Base-by-base conservation (phyloP, 139 green algal species). In the Chlamydomonas incerta region DNA sequence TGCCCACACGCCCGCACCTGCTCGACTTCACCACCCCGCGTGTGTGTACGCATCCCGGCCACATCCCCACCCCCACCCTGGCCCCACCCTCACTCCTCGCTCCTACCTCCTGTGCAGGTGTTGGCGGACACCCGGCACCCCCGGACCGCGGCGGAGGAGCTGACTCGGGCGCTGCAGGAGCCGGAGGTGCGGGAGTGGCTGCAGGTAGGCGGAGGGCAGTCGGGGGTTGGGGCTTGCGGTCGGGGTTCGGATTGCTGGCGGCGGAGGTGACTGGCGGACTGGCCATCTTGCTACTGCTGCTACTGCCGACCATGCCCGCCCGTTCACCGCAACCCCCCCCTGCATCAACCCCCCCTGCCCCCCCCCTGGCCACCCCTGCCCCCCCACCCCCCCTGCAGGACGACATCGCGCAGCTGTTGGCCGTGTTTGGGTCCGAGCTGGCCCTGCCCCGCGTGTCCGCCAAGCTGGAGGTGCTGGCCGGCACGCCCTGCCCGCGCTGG, bases 401-500 rank as follows among this genome's bases (percentile, higher is more conserved):
- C 9, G 74, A 82, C 74, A 82, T 82, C 26, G 0, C 57, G 1
- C 57, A 71, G 34, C 57, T 82, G 34, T 13, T 73, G 68, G 68
- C 5, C 3, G 2, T 72, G 37, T 83, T 73, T 28, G 60, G 75
- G 8, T 14, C 46, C 14, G 37, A 83, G 62, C 60, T 83, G 35
- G 74, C 66, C 34, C 74, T 74, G 52, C 24, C 86, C 21, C 34
- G 72, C 28, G 74, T 88, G 23, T 63, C 80, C 11, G 87, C 79
- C 26, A 93, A 90, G 85, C 87, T 93, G 72, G 71, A 93, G 85
- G 68, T 89, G 34, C 34, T 93, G 23, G 62, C 20, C 3, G 28
- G 35, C 58, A 87, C 83, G 24, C 86, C 72, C 58, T 93, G 90
- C 79, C 86, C 90, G 15, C 83, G 81, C 31, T 93, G 72, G 55